Evolutionary conservation across 2,329 filamentous ascomycete species (phyloP), one percentile per base, ranked within the genome.

Genomic region (Phaeosphaeriaceae sp.): DNA sequence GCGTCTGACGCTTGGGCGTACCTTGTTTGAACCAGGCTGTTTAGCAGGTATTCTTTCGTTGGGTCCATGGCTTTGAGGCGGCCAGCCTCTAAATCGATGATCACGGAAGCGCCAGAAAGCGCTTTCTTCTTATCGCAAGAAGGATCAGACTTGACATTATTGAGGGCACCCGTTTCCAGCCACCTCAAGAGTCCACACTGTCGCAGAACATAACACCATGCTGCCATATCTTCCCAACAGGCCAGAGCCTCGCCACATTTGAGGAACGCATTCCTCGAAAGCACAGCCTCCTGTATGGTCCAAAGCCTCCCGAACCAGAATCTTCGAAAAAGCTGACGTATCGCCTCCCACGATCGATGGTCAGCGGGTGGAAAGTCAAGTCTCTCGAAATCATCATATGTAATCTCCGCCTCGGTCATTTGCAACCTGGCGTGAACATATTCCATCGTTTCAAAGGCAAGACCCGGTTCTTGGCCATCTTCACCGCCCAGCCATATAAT

Each of bases 401-500:
- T 50, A 12, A 64, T 46, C 32, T 54, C 33, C 4, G 48, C 46
- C 26, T 60, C 56, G 2, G 23, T 54, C n/a, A 54, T 43, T 16
- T 63, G 55, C 6, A 64, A 32, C 16, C 47, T 44, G 4, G 53
- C 46, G 37, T 50, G 48, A 2, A 59, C 36, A 1, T 45, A 53
- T 21, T 57, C 50, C 49, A 65, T 43, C 7, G 50, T 42, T 3
- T 61, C 46, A 16, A 67, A 55, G 1, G 62, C 60, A 23, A 58
- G 40, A 0, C 32, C 8, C 4, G 58, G 46, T 8, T 56, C 47
- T n/a, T 60, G 47, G 3, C 33, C 54, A 6, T 53, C 52, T 1
- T 61, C 59, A 11, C 63, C 57, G 16, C 63, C 64, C 6, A 68
- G 44, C 65, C 65, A 68, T 21, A 68, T 60, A n/a, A 64, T 29